Base-by-base conservation (phyloP, 75 land plant species). In the Adiantum capillusveneris region DNA sequence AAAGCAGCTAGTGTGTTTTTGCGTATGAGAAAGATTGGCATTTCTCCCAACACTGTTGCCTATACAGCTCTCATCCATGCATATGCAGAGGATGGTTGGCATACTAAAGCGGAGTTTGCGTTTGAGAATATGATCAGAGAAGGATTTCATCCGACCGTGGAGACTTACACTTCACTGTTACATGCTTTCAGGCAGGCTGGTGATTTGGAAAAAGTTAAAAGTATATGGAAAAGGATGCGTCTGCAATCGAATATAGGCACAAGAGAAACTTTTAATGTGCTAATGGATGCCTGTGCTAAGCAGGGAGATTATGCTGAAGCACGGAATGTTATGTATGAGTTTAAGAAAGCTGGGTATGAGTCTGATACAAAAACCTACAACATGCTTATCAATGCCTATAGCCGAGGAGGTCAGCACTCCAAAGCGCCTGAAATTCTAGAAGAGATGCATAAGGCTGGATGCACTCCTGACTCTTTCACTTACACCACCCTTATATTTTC, bases 61-160 rank as follows among this genome's bases (percentile, higher is more conserved):
- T 89, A 83, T 64, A 83, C 95, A 34, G 87, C 90, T 51, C 84
- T 89, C 19, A 79, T 89, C 25, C 77, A 83, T 75, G 90, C 90
- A 31, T 89, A 86, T 67, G 75, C 90, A 2, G 60, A 75, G 1
- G 64, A 65, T 44, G 80, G 87, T 2, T 89, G 90, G 95, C 79
- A 83, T 53, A 85, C 76, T 64, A 89, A 86, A 63, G 84, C 90
- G 29, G 76, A 71, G 31, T 34, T n/a, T 16, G 84, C 87, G 21
- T 89, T 80, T 62, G 86, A 83, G 62, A 75, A 63, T 60, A 89
- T 89, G 95, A 48, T 16, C 49, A 66, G 67, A 18, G 90, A 86
- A 62, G 84, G 82, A 50, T 22, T 83, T 25, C 64, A 51, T 28
- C 84, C 95, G 0, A 78, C 84, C 17, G 68, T 86, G 17, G 95